phyloP scores from a whole-genome alignment of 75 land plant species.

The Isoetes taiwanensis region DNA sequence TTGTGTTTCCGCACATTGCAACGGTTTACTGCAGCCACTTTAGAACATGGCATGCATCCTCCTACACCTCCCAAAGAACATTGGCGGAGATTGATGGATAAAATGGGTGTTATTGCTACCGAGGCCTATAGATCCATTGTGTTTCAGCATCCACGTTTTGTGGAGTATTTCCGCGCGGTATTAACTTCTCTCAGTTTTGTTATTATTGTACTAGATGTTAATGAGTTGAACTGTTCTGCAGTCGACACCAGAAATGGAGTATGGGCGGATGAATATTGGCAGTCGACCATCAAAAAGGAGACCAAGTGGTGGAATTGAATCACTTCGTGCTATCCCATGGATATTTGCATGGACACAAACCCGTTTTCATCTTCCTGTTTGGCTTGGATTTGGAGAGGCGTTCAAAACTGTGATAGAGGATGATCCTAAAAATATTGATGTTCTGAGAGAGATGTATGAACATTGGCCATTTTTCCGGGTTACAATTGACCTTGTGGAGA shows the following conservation, averaged over 20 bases:
- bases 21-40: conserved; percentile 81
- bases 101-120: conserved; percentile 71
- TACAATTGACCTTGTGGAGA: conserved; percentile 75
- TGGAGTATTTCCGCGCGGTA: conserved; percentile 76
- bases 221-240: conserved; percentile 7
- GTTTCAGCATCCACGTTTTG: conserved; percentile 67
- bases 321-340: conserved; percentile 85
- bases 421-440: conserved; percentile 35
- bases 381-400: conserved; percentile 11
- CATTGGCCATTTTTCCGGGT: conserved; percentile 87
- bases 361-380: conserved; percentile 19
- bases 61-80: conserved; percentile 71
- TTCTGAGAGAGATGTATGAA: conserved; percentile 60
- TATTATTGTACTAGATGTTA: not conserved
- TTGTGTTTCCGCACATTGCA: conserved; percentile 80
- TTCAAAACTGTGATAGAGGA: conserved; percentile 24
- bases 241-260: conserved; percentile 84
- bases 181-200: not conserved
- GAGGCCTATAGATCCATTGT: conserved; percentile 66
- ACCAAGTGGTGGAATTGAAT: conserved; percentile 87
- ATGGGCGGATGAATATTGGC: conserved; percentile 93
- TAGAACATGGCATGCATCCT: conserved; percentile 91
- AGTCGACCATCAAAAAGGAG: conserved; percentile 79
- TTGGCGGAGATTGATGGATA: conserved; percentile 86
- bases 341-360: conserved; percentile 96